Conservation (phyloP, 805 yeast species). For the Barnettozyma wickerhamii region DNA sequence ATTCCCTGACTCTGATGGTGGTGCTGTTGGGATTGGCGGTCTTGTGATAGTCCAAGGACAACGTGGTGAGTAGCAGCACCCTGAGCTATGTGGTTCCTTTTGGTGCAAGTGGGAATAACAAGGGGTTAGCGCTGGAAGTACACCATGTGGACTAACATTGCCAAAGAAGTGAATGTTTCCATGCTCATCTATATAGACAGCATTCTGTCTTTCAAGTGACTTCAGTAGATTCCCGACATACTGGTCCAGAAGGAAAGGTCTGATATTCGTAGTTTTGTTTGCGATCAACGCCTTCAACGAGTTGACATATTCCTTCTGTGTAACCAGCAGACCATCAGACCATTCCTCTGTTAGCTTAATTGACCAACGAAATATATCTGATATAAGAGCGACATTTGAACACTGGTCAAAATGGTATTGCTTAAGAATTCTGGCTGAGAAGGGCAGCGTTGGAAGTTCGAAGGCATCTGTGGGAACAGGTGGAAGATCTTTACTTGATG, state of each 20-base stretch:
- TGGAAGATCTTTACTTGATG: conserved; percentile 28
- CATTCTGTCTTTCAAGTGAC: conserved; percentile 38
- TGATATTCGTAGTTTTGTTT: conserved; percentile 45
- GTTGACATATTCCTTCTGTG: conserved; percentile 48
- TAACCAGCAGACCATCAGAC: conserved; percentile 48
- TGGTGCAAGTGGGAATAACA: conserved; percentile 40
- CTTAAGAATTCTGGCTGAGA: conserved; percentile 44
- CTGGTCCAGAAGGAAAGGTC: conserved; percentile 45
- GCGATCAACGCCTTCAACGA: conserved; percentile 47
- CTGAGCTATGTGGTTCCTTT: conserved; percentile 5
- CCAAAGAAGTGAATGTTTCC: conserved; percentile 25
- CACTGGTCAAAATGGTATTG: conserved; percentile 48
- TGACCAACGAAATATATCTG: conserved; percentile 52
- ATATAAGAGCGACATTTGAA: conserved; percentile 40
- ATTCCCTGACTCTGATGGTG: conserved; percentile 12
- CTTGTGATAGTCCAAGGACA: conserved; percentile 29
- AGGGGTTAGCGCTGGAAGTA: conserved; percentile 38
- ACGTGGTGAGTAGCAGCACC: conserved; percentile 31
- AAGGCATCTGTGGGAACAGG: conserved; percentile 36
- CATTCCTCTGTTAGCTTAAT: conserved; percentile 42
- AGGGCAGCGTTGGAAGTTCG: conserved; percentile 53
- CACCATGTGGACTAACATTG: conserved; percentile 35
- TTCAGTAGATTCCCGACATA: conserved; percentile 46
- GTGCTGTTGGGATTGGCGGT: conserved; percentile 20
- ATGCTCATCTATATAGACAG: conserved; percentile 35